These are phyloP conservation scores for Amanita polypyramis DNA, from an alignment of 768 basidiomycete species.

Conservation along the genomic window DNA sequence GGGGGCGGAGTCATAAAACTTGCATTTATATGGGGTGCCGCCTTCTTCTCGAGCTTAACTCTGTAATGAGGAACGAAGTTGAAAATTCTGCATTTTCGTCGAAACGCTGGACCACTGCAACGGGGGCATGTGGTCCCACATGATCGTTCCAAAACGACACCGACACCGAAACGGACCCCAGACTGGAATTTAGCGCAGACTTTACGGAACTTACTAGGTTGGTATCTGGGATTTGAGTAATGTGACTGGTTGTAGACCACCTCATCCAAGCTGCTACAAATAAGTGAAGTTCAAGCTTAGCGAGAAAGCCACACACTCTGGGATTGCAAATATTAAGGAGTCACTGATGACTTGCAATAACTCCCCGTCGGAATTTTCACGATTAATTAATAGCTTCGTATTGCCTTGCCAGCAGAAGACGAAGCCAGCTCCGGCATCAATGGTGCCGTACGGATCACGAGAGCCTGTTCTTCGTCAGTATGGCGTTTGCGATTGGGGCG, in stretches of 20 bases:
- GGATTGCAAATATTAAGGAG: slow-evolving; percentile 73
- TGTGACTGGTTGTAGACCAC: slow-evolving; percentile 13
- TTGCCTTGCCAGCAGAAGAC: slow-evolving; percentile 76
- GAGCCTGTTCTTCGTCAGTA: slow-evolving; percentile 39
- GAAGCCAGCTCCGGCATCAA: slow-evolving; percentile 75
- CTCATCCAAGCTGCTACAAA: slow-evolving; percentile 14
- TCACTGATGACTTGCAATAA: slow-evolving; percentile 77
- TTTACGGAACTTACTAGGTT: slow-evolving; percentile 40
- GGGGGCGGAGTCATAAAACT: slow-evolving; percentile 6
- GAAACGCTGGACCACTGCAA: slow-evolving; percentile 53
- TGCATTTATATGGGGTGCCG: slow-evolving; percentile 37
- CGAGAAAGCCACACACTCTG: slow-evolving; percentile 47
- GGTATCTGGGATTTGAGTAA: slow-evolving; percentile 9
- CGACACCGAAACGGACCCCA: slow-evolving; percentile 82
- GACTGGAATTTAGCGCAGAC: slow-evolving; percentile 76
- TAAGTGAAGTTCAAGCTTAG: background rate
- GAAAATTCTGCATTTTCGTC: slow-evolving; percentile 73
- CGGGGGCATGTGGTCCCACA: slow-evolving; percentile 59
- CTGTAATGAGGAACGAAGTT: slow-evolving; percentile 74
- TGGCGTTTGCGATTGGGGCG: background rate
- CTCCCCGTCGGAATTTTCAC: slow-evolving; percentile 63
- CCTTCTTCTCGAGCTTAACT: slow-evolving; percentile 51
- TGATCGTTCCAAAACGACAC: slow-evolving; percentile 71
- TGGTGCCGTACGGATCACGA: slow-evolving; percentile 67
- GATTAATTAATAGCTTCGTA: slow-evolving; percentile 59